These are phyloP conservation scores for Trifolium subterraneum DNA, from an alignment of 306 rosid species.

Conservation along the genomic window DNA sequence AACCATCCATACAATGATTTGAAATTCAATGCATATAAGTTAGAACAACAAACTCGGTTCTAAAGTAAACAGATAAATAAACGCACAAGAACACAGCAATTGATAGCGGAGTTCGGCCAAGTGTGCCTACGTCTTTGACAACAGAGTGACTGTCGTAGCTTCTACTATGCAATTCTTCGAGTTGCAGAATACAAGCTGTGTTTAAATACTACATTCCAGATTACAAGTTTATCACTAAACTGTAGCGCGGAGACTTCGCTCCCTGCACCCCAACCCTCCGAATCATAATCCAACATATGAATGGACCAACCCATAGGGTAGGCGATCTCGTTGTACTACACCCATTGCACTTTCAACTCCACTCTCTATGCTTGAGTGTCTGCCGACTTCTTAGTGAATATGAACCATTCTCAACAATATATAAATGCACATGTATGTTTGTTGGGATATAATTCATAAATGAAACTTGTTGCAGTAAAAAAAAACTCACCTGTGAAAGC, in stretches of 20 bases:
- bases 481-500: constrained; percentile 72
- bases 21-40: constrained; percentile 25
- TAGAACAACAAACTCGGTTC: neutral
- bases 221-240: neutral
- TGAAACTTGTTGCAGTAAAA: neutral
- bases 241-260: neutral
- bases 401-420: neutral
- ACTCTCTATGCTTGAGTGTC: neutral
- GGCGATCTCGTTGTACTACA: neutral
- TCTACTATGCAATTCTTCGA: neutral
- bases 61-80: neutral
- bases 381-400: neutral
- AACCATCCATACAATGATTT: constrained; percentile 43
- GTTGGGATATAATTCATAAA: neutral
- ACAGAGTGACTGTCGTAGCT: neutral
- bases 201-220: neutral
- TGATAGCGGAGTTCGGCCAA: neutral
- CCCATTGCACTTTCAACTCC: neutral
- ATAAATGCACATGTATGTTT: constrained; percentile 14
- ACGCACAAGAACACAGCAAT: neutral
- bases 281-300: neutral
- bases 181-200: neutral
- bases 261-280: neutral
- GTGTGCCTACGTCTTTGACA: neutral
- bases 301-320: neutral